Base-by-base conservation (phyloP, 768 basidiomycete genomes). In the Auriculariales sp. region DNA sequence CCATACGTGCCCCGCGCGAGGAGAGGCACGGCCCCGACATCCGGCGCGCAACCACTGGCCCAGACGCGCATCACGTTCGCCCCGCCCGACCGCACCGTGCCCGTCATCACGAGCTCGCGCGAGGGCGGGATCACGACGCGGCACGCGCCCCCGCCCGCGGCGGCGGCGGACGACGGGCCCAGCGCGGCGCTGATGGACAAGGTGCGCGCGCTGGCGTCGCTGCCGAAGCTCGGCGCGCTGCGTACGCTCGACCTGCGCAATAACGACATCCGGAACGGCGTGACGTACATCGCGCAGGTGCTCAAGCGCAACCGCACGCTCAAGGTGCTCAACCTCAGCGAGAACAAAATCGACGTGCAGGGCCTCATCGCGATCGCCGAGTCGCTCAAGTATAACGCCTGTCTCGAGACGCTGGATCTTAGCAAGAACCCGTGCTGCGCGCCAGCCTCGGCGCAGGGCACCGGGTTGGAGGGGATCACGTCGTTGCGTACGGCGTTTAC, bases 241-340 rank as follows among this genome's bases (percentile, higher is more conserved):
- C 72, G 84, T 62, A 97, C 92, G 32, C 67, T 99, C 52, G 95
- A 98, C 71, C 64, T 99, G 53, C 80, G 79, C 61, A 85, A 86
- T 3, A 99, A 98, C 62, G 95, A 99, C 65, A 71, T 98, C 22
- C 70, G 83, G 58, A 9, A 6, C n/a, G 93, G 94, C 0, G 82
- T 97, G 30, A 78, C 76, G 0, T 97, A 95, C 59, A 77, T 98
- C 45, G 83, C 92, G 0, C 93, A 98, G 64, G 94, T 98, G 0
- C 69, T 98, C 54, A 98, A 98, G 61, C 81, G 94, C 31, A 98
- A 99, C 64, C 72, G 92, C 36, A 97, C 94, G 3, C 70, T 98
- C 36, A 95, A 94, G 64, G 82, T 97, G 4, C 72, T 97, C 24
- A 98, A 97, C 62, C 66, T 98, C 47, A 83, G 86, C 58, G 94